phyloP scores from a whole-genome alignment of 148 eudicot genomes.

The Spergularia marina region DNA sequence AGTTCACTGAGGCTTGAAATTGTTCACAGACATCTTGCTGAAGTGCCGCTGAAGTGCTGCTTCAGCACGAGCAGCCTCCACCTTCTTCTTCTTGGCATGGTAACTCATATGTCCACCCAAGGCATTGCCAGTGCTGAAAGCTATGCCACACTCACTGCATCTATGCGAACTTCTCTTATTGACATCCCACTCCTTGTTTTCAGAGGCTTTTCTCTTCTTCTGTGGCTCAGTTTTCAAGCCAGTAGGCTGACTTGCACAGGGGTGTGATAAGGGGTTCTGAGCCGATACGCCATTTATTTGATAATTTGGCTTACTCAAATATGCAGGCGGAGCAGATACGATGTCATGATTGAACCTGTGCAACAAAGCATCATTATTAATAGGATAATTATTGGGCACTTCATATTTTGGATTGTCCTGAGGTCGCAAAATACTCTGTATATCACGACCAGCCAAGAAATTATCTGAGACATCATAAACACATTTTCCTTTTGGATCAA shows the following conservation, averaged over 20 bases:
- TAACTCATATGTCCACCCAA: conserved; percentile 20
- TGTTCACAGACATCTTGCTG: background rate
- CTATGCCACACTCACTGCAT: conserved; percentile 12
- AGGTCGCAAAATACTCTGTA: background rate
- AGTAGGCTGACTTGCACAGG: conserved; percentile 1
- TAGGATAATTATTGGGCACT: background rate
- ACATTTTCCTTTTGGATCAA: conserved; percentile 5
- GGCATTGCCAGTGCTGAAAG: conserved; percentile 21
- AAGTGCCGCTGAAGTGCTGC: background rate
- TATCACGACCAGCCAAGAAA: background rate
- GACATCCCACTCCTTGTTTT: background rate
- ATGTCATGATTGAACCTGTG: conserved; percentile 1
- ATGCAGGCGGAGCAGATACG: background rate
- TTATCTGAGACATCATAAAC: background rate
- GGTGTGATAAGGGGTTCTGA: background rate
- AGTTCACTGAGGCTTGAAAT: background rate
- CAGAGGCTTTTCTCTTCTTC: background rate
- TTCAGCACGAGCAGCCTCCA: background rate
- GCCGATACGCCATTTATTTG: background rate
- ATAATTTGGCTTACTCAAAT: background rate
- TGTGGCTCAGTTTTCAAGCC: background rate
- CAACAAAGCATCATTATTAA: conserved; percentile 12
- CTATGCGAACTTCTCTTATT: background rate
- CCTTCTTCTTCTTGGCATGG: conserved; percentile 15
- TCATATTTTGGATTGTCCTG: background rate